Conservation (phyloP, 1,284 basidiomycete species). For the Spongiforma sp. region DNA sequence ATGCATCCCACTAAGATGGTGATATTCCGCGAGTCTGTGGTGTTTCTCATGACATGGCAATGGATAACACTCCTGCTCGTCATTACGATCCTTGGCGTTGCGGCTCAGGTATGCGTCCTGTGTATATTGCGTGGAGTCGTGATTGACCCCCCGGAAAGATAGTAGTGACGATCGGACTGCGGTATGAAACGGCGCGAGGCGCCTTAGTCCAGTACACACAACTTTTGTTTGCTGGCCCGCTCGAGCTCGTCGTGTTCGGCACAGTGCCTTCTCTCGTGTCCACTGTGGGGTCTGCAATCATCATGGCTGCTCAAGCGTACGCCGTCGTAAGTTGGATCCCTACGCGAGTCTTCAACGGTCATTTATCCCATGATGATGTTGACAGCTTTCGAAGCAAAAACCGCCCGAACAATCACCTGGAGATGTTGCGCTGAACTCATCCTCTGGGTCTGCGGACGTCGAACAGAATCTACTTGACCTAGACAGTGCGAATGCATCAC, state of each 20-base stretch:
- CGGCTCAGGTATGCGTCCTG: constrained; percentile 46
- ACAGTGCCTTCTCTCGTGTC: constrained; percentile 23
- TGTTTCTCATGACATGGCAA: constrained; percentile 45
- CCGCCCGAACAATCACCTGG: not conserved
- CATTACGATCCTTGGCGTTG: constrained; percentile 51
- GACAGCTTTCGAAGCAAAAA: not conserved
- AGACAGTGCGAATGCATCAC: not conserved
- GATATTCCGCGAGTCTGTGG: constrained; percentile 35
- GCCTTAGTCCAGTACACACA: constrained; percentile 21
- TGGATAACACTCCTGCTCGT: constrained; percentile 41
- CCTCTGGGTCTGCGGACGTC: not conserved
- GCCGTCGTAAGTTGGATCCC: constrained; percentile 17
- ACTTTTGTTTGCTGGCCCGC: constrained; percentile 20
- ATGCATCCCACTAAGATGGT: constrained; percentile 10
- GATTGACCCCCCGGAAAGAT: constrained; percentile 6
- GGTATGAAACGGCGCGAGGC: constrained; percentile 33
- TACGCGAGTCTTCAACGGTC: not conserved
- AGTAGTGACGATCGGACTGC: constrained; percentile 15
- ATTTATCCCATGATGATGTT: not conserved
- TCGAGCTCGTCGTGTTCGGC: constrained; percentile 20
- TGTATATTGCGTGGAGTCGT: not conserved
- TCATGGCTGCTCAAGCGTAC: constrained; percentile 16
- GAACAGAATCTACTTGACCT: not conserved
- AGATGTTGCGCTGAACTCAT: not conserved
- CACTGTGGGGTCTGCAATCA: constrained; percentile 14